Conservation (phyloP, 2,329 filamentous ascomycete genomes). For the Blastomyces parvus region DNA sequence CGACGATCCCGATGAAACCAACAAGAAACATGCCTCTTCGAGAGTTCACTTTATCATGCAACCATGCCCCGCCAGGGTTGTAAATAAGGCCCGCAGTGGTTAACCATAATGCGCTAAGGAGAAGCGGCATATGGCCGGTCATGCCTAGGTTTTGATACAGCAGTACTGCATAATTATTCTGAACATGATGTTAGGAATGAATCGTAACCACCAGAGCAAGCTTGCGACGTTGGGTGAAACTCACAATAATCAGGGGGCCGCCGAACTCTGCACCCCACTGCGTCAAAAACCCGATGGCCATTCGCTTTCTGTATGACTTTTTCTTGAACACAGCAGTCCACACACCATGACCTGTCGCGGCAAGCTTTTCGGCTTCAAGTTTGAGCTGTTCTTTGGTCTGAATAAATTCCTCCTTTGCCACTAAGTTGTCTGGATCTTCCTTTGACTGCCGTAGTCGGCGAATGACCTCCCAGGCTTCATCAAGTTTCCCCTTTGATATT, state of each 20-base stretch:
- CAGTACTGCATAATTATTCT: slow-evolving; percentile 42
- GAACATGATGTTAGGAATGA: not conserved
- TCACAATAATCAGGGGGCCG: slow-evolving; percentile 44
- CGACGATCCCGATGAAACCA: slow-evolving; percentile 34
- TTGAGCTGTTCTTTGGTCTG: slow-evolving; percentile 41
- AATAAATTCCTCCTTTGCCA: slow-evolving; percentile 40
- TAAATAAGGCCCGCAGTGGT: slow-evolving; percentile 40
- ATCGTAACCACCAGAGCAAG: not conserved
- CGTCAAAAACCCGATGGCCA: slow-evolving; percentile 44
- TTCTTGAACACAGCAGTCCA: slow-evolving; percentile 42
- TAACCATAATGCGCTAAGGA: slow-evolving; percentile 38
- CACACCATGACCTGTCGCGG: slow-evolving; percentile 30
- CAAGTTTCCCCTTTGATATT: slow-evolving; percentile 37
- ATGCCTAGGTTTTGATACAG: slow-evolving; percentile 38
- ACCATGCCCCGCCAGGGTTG: slow-evolving; percentile 30
- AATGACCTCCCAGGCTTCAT: slow-evolving; percentile 40
- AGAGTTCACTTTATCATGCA: slow-evolving; percentile 30
- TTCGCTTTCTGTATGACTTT: slow-evolving; percentile 42
- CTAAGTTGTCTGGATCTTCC: slow-evolving; percentile 34
- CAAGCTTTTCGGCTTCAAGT: slow-evolving; percentile 36
- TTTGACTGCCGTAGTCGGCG: slow-evolving; percentile 31
- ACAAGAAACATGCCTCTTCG: slow-evolving; percentile 36
- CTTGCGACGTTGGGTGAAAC: slow-evolving; percentile 17
- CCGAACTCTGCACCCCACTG: slow-evolving; percentile 47
- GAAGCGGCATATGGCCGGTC: slow-evolving; percentile 34